Evolutionary conservation across 1,284 basidiomycete genomes (phyloP).

Genomic region (Apiotrichum mycotoxinovorans): DNA sequence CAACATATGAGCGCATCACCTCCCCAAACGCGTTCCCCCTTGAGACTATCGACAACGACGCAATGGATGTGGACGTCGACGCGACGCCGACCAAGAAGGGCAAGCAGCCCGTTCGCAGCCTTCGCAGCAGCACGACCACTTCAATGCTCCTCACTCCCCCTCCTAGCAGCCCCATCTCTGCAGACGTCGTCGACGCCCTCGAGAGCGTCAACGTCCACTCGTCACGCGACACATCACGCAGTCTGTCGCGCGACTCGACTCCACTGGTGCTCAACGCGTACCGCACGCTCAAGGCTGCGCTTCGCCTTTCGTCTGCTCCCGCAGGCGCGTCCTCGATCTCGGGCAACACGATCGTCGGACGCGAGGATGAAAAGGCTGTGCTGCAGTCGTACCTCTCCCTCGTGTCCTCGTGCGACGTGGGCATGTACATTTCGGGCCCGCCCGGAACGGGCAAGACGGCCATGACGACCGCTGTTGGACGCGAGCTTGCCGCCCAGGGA

Average conservation of each 20-base stretch:
- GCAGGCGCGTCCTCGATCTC: background rate
- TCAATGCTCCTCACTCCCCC: constrained; percentile 34
- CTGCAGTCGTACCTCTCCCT: constrained; percentile 37
- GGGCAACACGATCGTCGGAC: constrained; percentile 37
- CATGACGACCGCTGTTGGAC: constrained; percentile 39
- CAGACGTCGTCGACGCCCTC: constrained; percentile 8
- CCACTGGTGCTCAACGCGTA: constrained; percentile 33
- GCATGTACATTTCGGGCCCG: constrained; percentile 49
- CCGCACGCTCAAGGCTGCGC: constrained; percentile 42
- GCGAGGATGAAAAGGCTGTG: constrained; percentile 41
- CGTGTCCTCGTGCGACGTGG: constrained; percentile 28
- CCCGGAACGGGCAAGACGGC: constrained; percentile 53
- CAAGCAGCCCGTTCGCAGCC: constrained; percentile 5
- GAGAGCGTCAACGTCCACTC: constrained; percentile 8
- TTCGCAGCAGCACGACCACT: background rate
- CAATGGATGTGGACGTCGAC: constrained; percentile 31
- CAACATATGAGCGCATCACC: constrained; percentile 11
- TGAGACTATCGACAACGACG: constrained; percentile 20
- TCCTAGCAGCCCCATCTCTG: constrained; percentile 23
- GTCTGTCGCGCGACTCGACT: background rate
- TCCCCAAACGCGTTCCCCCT: constrained; percentile 9
- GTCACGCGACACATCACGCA: background rate
- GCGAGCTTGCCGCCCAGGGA: constrained; percentile 27
- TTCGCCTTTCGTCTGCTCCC: constrained; percentile 36
- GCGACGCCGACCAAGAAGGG: constrained; percentile 30